Conservation (phyloP, 257 asterid species). For the Vinca minor region DNA sequence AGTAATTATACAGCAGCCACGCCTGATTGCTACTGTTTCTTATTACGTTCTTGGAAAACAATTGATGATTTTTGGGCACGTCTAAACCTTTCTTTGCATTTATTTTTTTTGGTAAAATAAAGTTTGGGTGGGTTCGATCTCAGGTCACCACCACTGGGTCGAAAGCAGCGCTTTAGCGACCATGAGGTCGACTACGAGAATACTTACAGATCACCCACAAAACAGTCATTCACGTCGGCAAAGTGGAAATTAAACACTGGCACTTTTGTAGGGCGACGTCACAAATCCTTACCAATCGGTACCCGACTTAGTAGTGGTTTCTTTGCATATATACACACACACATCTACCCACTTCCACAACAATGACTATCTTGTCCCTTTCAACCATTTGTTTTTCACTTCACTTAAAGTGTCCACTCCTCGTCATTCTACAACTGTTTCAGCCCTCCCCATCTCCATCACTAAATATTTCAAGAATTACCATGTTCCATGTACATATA, state of each 20-base stretch:
- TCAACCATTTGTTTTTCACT: slow-evolving; percentile 20
- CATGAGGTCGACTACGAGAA: too few species aligned
- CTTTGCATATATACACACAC: too few species aligned
- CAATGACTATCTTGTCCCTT: slow-evolving; percentile 24
- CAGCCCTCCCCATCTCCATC: not conserved
- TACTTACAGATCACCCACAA: too few species aligned
- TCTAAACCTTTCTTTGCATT: slow-evolving; percentile 34
- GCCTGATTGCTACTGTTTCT: slow-evolving; percentile 34
- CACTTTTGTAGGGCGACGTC: too few species aligned
- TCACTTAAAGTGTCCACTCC: slow-evolving; percentile 3
- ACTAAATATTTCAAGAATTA: slow-evolving; percentile 4
- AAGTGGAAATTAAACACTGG: too few species aligned
- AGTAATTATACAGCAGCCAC: slow-evolving; percentile 41
- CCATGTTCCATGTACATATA: not conserved
- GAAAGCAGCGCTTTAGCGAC: too few species aligned
- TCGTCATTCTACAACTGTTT: slow-evolving; percentile 10
- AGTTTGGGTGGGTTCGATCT: too few species aligned
- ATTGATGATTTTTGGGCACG: slow-evolving; percentile 69
- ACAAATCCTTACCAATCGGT: too few species aligned
- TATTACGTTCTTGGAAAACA: slow-evolving; percentile 23
- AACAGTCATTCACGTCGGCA: too few species aligned
- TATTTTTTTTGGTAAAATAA: too few species aligned
- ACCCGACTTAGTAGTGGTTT: too few species aligned
- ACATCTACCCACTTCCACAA: slow-evolving; percentile 29
- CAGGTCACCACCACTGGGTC: too few species aligned